Conservation (phyloP, 169 alveolate species). For the Ichthyophthirius multifiliis region DNA sequence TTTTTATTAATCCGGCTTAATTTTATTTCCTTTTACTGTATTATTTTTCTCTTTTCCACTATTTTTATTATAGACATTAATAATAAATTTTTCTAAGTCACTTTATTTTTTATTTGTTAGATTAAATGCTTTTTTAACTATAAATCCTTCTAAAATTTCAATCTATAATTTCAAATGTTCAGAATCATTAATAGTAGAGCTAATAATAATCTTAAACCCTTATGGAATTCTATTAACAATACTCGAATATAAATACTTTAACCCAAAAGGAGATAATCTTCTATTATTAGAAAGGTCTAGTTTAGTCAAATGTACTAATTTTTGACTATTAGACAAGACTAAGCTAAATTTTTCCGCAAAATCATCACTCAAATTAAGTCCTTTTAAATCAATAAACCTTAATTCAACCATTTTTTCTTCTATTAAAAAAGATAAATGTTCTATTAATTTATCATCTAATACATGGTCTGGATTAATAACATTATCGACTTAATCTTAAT, state of each 20-base stretch:
- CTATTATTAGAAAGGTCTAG: neutral
- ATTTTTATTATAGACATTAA: neutral
- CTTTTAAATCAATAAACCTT: neutral
- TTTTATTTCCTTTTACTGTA: neutral
- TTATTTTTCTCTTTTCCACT: neutral
- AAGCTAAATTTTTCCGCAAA: constrained; percentile 9
- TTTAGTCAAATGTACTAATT: neutral
- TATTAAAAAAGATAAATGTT: neutral
- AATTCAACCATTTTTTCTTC: neutral
- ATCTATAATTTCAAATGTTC: neutral
- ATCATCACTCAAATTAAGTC: neutral
- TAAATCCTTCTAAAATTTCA: neutral
- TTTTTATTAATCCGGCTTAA: neutral
- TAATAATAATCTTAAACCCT: neutral
- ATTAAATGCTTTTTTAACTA: neutral
- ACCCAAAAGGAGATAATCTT: neutral
- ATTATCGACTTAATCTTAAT: neutral
- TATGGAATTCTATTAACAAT: neutral
- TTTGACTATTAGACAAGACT: neutral
- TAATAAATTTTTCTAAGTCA: neutral
- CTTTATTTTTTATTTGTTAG: neutral
- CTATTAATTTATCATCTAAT: neutral
- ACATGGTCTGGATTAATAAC: neutral
- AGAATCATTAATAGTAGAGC: neutral
- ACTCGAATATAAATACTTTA: neutral